Conservation (phyloP, 148 eudicot genomes). For the Spergularia bocconei region DNA sequence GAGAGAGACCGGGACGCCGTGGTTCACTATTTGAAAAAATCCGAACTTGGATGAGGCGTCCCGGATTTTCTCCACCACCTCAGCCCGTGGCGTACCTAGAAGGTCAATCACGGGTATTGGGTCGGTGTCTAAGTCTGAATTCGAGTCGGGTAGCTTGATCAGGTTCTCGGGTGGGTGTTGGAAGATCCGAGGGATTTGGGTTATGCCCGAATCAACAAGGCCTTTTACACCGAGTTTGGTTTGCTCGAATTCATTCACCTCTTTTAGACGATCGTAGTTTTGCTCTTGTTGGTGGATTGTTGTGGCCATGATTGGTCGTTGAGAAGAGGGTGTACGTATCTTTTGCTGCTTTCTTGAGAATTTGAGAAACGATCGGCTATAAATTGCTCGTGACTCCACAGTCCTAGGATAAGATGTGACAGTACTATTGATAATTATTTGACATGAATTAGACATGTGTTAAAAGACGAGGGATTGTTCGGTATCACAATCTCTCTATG, state of each 20-base stretch:
- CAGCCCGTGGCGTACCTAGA: conserved; percentile 28
- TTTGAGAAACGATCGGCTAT: no score
- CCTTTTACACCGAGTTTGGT: conserved; percentile 78
- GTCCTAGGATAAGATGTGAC: no score
- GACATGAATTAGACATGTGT: no score
- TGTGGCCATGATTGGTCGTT: background rate
- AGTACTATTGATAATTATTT: no score
- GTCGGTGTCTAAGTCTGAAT: background rate
- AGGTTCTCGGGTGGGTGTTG: conserved; percentile 48
- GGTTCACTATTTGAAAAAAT: conserved; percentile 66
- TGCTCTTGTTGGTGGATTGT: background rate
- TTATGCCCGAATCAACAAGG: conserved; percentile 59
- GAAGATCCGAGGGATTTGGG: conserved; percentile 57
- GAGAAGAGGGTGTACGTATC: no score
- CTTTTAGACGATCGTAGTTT: conserved; percentile 31
- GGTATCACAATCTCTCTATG: no score
- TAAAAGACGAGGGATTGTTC: no score
- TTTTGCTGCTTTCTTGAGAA: background rate
- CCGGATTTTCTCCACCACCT: conserved; percentile 35
- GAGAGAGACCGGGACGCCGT: conserved; percentile 33
- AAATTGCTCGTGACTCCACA: no score
- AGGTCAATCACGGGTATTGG: conserved; percentile 56
- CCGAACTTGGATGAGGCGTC: conserved; percentile 45
- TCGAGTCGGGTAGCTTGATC: conserved; percentile 6
- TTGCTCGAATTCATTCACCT: conserved; percentile 52